Conservation (phyloP, 2,329 filamentous ascomycete species). For the Cryphonectria japonica region DNA sequence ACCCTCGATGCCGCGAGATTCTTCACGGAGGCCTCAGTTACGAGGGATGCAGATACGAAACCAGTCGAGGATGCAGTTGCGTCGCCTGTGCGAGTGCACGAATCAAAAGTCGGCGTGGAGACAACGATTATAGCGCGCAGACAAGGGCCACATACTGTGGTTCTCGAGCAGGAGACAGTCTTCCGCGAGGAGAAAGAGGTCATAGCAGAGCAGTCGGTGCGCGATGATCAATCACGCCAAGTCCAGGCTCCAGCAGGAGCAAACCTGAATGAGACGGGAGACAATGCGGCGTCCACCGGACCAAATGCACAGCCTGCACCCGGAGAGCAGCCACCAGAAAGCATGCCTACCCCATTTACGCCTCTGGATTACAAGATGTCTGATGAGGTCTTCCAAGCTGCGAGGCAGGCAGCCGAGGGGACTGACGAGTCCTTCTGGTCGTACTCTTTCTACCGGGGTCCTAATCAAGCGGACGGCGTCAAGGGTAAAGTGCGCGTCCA, state of each 20-base stretch:
- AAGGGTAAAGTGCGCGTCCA: slow-evolving; percentile 66
- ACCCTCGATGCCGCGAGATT: slow-evolving; percentile 29
- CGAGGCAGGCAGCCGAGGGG: slow-evolving; percentile 50
- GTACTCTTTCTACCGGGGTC: slow-evolving; percentile 67
- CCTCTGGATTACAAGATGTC: slow-evolving; percentile 52
- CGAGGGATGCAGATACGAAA: background rate
- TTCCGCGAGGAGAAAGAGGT: background rate
- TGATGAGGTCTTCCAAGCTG: slow-evolving; percentile 50
- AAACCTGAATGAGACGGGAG: background rate
- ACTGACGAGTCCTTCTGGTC: slow-evolving; percentile 66
- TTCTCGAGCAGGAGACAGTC: background rate
- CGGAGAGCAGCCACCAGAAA: background rate
- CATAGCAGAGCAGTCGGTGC: background rate
- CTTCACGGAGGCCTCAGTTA: slow-evolving; percentile 26
- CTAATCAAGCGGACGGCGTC: slow-evolving; percentile 41
- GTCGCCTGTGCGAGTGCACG: background rate
- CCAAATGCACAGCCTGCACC: background rate
- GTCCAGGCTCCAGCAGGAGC: background rate
- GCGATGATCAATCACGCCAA: background rate
- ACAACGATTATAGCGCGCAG: background rate
- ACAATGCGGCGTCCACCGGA: too few species aligned
- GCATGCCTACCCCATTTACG: slow-evolving; percentile 42
- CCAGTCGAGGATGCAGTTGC: background rate
- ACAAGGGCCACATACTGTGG: too few species aligned
- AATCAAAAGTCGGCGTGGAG: background rate